phyloP scores from a whole-genome alignment of 495 filamentous ascomycete genomes.

The Hyaloscypha bicolor region DNA sequence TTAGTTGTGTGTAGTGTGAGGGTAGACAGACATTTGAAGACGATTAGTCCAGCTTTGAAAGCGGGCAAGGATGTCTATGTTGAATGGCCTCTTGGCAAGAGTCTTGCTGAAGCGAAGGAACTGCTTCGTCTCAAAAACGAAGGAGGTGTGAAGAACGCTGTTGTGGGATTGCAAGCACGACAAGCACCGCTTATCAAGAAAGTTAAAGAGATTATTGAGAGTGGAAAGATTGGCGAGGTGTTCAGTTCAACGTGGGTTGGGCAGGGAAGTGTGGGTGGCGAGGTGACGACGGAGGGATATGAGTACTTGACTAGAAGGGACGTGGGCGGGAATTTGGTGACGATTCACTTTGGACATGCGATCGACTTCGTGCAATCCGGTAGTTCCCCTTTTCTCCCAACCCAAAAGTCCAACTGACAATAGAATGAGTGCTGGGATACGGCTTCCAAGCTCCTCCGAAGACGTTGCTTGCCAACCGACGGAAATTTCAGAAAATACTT shows the following conservation, averaged over 20 bases:
- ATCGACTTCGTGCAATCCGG: slow-evolving; percentile 37
- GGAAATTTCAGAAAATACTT: slow-evolving; percentile 41
- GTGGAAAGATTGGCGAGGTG: slow-evolving; percentile 55
- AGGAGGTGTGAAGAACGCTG: slow-evolving; percentile 41
- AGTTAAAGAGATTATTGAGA: slow-evolving; percentile 48
- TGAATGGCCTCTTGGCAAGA: slow-evolving; percentile 58
- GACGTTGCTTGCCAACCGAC: slow-evolving; percentile 39
- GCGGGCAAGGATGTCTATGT: slow-evolving; percentile 61
- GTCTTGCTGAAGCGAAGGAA: slow-evolving; percentile 41
- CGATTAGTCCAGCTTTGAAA: slow-evolving; percentile 46
- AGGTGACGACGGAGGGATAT: slow-evolving; percentile 18
- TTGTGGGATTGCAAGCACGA: slow-evolving; percentile 56
- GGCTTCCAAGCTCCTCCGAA: slow-evolving; percentile 45
- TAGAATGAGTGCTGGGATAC: slow-evolving; percentile 46
- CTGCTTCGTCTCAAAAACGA: slow-evolving; percentile 42
- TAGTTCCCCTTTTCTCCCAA: slow-evolving; percentile 20
- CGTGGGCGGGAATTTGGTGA: slow-evolving; percentile 53
- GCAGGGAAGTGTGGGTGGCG: slow-evolving; percentile 41
- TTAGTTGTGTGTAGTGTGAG: slow-evolving; percentile 58
- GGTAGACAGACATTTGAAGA: slow-evolving; percentile 54
- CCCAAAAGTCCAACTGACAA: slow-evolving; percentile 42
- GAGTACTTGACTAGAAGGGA: slow-evolving; percentile 47
- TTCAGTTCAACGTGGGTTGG: slow-evolving; percentile 50
- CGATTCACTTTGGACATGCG: slow-evolving; percentile 53
- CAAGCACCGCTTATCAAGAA: slow-evolving; percentile 45